These are phyloP conservation scores for Solanum piurae DNA, from an alignment of 257 asterid genomes.

Conservation along the genomic window DNA sequence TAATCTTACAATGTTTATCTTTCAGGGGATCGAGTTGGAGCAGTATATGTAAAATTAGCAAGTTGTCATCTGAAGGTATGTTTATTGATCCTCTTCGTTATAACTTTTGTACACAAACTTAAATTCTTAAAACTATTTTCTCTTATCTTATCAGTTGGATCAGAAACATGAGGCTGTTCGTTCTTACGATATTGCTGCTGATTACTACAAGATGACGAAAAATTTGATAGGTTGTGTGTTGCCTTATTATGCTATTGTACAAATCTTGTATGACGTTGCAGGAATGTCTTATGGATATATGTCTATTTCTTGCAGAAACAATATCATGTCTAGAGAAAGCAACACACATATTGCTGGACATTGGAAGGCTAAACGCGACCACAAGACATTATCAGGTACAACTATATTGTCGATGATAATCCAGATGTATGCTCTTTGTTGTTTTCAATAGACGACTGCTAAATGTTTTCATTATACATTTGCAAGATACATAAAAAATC, in stretches of 20 bases:
- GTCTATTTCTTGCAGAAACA: slow-evolving; percentile 34
- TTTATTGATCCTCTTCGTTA: no score
- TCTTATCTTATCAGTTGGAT: slow-evolving; percentile 38
- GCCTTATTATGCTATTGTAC: neutral
- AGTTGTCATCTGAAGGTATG: neutral
- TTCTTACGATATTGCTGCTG: slow-evolving; percentile 78
- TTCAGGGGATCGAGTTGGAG: neutral
- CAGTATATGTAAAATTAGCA: neutral
- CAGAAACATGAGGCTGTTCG: slow-evolving; percentile 83
- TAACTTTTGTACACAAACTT: no score
- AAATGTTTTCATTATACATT: no score
- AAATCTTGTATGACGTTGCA: neutral
- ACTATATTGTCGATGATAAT: neutral
- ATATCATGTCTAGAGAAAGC: slow-evolving; percentile 69
- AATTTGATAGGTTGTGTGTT: neutral
- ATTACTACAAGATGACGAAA: slow-evolving; percentile 64
- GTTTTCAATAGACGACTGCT: no score
- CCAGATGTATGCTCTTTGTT: neutral
- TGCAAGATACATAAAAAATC: no score
- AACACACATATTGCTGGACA: slow-evolving; percentile 62
- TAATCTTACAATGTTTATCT: no score
- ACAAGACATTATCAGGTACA: slow-evolving; percentile 82
- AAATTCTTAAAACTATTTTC: neutral
- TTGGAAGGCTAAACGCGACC: slow-evolving; percentile 75
- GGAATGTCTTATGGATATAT: neutral